These are phyloP conservation scores for Tolypocladium endophyticum DNA, from an alignment of 2,329 filamentous ascomycete species.

Conservation along the genomic window DNA sequence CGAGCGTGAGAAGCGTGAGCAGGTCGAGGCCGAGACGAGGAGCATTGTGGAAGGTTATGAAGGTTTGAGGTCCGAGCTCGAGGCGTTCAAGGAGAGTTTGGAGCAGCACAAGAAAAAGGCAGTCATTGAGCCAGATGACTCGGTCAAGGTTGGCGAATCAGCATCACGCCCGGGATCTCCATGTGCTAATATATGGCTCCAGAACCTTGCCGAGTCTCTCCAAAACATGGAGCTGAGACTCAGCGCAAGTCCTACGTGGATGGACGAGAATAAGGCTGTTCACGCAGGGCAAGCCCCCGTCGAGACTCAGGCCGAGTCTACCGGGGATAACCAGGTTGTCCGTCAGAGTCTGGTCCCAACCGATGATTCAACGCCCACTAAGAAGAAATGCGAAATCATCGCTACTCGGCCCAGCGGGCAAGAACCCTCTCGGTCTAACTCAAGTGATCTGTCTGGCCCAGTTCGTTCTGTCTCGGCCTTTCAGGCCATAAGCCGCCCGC, in stretches of 20 bases:
- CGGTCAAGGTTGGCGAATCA: slow-evolving; percentile 18
- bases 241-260: not conserved
- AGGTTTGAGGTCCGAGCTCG: slow-evolving; percentile 16
- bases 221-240: not conserved
- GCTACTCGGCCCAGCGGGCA: not conserved
- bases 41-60: slow-evolving; percentile 17
- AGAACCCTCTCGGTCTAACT: not conserved
- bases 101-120: slow-evolving; percentile 6
- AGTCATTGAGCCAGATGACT: slow-evolving; percentile 11
- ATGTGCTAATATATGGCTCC: not conserved
- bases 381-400: slow-evolving; percentile 2
- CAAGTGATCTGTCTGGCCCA: not conserved
- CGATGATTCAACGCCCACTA: not conserved
- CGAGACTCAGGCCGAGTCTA: not conserved
- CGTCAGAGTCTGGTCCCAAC: not conserved
- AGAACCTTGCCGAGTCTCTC: not conserved
- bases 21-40: slow-evolving; percentile 15
- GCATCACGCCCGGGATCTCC: slow-evolving; percentile 1
- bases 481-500: slow-evolving; percentile 10
- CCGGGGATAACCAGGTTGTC: not conserved
- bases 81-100: slow-evolving; percentile 16
- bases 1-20: slow-evolving; percentile 19
- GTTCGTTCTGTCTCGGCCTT: slow-evolving; percentile 14
- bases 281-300: not conserved
- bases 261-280: not conserved